Conservation (phyloP, 768 basidiomycete species). For the Tylopilus subfusipes region DNA sequence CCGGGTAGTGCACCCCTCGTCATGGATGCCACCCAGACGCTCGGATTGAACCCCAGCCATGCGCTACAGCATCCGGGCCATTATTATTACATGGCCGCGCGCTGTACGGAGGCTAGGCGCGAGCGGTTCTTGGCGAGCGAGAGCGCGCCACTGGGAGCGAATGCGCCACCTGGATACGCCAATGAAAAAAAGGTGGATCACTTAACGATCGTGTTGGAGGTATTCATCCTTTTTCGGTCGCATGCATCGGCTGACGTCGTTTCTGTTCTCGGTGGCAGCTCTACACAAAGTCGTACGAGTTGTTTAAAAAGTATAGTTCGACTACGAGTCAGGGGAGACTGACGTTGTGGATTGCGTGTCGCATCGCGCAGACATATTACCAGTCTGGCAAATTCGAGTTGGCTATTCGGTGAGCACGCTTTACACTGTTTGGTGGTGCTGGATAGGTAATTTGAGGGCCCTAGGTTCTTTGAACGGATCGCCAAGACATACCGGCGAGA, state of each 20-base stretch:
- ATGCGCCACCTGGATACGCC: slow-evolving; percentile 63
- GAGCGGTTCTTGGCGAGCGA: slow-evolving; percentile 63
- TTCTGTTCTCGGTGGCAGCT: slow-evolving; percentile 44
- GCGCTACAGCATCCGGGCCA: slow-evolving; percentile 83
- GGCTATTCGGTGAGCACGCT: slow-evolving; percentile 66
- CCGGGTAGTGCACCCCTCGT: slow-evolving; percentile 36
- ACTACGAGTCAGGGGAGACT: slow-evolving; percentile 64
- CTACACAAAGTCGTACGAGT: slow-evolving; percentile 90
- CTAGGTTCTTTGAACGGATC: slow-evolving; percentile 90
- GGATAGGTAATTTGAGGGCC: neutral
- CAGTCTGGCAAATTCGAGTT: slow-evolving; percentile 79
- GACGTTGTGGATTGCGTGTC: slow-evolving; percentile 86
- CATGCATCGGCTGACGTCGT: neutral
- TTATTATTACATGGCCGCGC: slow-evolving; percentile 87
- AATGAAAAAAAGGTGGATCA: slow-evolving; percentile 96
- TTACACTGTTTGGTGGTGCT: neutral
- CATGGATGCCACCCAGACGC: slow-evolving; percentile 53
- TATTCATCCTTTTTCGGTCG: slow-evolving; percentile 20
- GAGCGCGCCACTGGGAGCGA: slow-evolving; percentile 33
- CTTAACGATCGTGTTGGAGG: slow-evolving; percentile 77
- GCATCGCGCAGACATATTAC: slow-evolving; percentile 85
- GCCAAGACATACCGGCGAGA: slow-evolving; percentile 85
- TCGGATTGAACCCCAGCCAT: slow-evolving; percentile 76
- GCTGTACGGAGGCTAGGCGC: slow-evolving; percentile 75
- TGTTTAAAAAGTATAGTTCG: slow-evolving; percentile 77